These are phyloP conservation scores for Coemansia sp. DNA, from an alignment of 192 early-diverging fungal genomes.

Conservation along the genomic window DNA sequence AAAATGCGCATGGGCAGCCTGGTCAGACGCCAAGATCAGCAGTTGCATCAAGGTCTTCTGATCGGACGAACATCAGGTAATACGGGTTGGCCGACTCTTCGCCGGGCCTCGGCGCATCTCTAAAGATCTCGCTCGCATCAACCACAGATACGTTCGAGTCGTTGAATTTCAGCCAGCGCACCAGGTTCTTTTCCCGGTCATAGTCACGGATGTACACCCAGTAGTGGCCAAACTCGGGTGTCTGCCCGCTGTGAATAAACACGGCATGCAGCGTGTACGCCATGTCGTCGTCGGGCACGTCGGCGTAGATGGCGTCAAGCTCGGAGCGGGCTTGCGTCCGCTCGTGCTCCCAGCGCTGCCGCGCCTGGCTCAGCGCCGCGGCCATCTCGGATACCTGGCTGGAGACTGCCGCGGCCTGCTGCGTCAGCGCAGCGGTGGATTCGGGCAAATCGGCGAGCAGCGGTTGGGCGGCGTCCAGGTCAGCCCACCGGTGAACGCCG, in stretches of 20 bases:
- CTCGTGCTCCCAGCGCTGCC: slow-evolving; percentile 14
- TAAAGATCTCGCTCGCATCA: slow-evolving; percentile 55
- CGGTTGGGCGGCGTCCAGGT: not conserved
- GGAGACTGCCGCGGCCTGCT: slow-evolving; percentile 1
- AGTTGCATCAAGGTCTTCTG: slow-evolving; percentile 7
- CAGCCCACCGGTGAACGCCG: slow-evolving; percentile 30
- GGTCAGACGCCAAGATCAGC: slow-evolving; percentile 4
- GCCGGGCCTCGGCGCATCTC: slow-evolving; percentile 49
- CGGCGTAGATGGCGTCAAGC: slow-evolving; percentile 22
- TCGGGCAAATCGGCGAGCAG: slow-evolving; percentile 22
- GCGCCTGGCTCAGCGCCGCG: slow-evolving; percentile 4
- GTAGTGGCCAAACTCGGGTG: slow-evolving; percentile 70
- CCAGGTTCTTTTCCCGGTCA: slow-evolving; percentile 8
- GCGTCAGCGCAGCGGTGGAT: not conserved
- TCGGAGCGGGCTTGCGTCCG: not conserved
- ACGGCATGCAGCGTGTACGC: slow-evolving; percentile 70
- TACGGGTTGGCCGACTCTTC: slow-evolving; percentile 60
- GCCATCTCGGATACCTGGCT: slow-evolving; percentile 7
- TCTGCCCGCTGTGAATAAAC: slow-evolving; percentile 67
- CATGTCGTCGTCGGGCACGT: slow-evolving; percentile 9
- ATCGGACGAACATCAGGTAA: slow-evolving; percentile 65
- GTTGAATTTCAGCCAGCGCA: slow-evolving; percentile 72
- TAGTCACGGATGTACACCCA: slow-evolving; percentile 72
- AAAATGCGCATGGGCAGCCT: not conserved
- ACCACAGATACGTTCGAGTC: slow-evolving; percentile 64